These are phyloP conservation scores for Penicillium maclennaniae DNA, from an alignment of 495 filamentous ascomycete genomes.

Conservation along the genomic window DNA sequence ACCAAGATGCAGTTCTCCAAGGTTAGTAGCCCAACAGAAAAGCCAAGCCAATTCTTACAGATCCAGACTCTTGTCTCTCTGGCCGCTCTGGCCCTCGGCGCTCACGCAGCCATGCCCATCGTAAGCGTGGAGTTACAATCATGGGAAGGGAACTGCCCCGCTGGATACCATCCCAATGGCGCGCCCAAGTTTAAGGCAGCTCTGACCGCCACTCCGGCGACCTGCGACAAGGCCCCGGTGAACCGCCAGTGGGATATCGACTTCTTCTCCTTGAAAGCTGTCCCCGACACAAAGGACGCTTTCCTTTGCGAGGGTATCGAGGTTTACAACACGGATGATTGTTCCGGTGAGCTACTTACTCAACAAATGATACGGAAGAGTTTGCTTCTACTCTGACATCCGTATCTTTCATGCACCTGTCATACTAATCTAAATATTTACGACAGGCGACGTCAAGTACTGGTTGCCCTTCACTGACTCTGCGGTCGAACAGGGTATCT, in stretches of 20 bases:
- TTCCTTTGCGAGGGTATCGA: conserved; percentile 16
- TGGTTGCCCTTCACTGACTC: conserved; percentile 18
- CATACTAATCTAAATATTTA: neutral
- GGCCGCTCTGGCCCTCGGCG: conserved; percentile 18
- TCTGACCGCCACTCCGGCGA: conserved; percentile 14
- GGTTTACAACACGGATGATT: conserved; percentile 25
- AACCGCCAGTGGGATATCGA: conserved; percentile 27
- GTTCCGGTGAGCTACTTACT: conserved; percentile 9
- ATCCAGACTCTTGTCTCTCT: conserved; percentile 18
- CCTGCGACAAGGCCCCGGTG: conserved; percentile 24
- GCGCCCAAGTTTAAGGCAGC: conserved; percentile 15
- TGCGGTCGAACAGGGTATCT: conserved; percentile 17
- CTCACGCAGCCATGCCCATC: conserved; percentile 19
- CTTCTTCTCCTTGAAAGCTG: conserved; percentile 21
- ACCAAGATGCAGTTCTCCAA: conserved; percentile 18
- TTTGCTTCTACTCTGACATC: too few relatives aligned
- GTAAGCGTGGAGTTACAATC: conserved; percentile 24
- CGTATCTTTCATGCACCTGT: too few relatives aligned
- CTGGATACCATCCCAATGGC: conserved; percentile 12
- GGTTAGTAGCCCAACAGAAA: neutral
- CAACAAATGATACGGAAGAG: too few relatives aligned
- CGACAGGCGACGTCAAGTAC: conserved; percentile 1
- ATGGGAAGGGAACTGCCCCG: conserved; percentile 19
- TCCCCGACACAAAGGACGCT: conserved; percentile 23
- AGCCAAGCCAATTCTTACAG: neutral